Percentiles rank a stretch among this genome's conserved stretches.
Evolutionary conservation across 2,329 filamentous ascomycete genomes (phyloP).

Genomic region (Penicillium sp.): DNA sequence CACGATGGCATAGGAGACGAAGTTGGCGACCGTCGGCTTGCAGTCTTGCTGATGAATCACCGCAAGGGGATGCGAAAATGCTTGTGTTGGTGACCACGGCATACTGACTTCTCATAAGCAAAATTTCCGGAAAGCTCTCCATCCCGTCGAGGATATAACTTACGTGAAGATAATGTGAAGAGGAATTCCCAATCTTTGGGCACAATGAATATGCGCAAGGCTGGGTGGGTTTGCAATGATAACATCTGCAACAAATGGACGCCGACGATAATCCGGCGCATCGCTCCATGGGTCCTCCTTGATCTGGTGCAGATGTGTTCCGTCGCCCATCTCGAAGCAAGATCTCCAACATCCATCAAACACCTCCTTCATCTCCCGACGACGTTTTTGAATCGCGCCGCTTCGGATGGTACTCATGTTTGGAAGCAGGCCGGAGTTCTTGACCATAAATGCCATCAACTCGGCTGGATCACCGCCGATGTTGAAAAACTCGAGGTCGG

Average conservation of each 20-base stretch:
- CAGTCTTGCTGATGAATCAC: slow-evolving; percentile 77
- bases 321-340: slow-evolving; percentile 77
- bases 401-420: slow-evolving; percentile 73
- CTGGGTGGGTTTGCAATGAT: slow-evolving; percentile 83
- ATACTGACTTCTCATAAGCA: slow-evolving; percentile 54
- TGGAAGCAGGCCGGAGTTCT: slow-evolving; percentile 82
- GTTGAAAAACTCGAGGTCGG: slow-evolving; percentile 73
- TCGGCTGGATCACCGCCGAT: slow-evolving; percentile 74
- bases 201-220: slow-evolving; percentile 78
- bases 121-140: not conserved
- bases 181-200: slow-evolving; percentile 75
- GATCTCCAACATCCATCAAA: slow-evolving; percentile 84
- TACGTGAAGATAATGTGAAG: slow-evolving; percentile 87
- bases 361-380: slow-evolving; percentile 77
- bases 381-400: slow-evolving; percentile 74
- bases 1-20: slow-evolving; percentile 78
- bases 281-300: slow-evolving; percentile 49
- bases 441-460: slow-evolving; percentile 88
- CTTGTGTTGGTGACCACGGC: slow-evolving; percentile 85
- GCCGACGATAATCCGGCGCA: slow-evolving; percentile 45
- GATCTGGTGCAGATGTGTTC: slow-evolving; percentile 55
- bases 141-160: slow-evolving; percentile 34
- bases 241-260: slow-evolving; percentile 81
- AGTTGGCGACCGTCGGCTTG: slow-evolving; percentile 76
- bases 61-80: slow-evolving; percentile 83